A percentile compares a stretch with the other conserved stretches of the same genome.
Evolutionary conservation across 495 filamentous ascomycete species (phyloP).

Genomic region (Podospora bellae-mahoneyi): DNA sequence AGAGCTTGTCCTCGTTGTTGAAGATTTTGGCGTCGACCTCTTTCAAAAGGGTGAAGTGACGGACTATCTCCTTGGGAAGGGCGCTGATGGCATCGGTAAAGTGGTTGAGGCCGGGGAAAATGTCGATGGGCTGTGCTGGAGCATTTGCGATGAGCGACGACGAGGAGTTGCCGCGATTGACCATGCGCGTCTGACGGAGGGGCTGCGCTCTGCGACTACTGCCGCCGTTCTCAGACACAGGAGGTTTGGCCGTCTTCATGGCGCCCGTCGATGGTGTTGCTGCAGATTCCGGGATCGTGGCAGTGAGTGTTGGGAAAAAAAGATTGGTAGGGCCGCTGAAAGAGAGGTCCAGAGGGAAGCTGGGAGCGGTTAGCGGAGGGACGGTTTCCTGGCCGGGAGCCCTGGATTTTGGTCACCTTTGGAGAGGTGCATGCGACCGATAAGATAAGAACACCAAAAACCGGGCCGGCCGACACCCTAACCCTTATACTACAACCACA

Average conservation of each 20-base stretch:
- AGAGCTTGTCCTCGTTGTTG: slow-evolving; percentile 66
- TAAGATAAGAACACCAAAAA: not conserved
- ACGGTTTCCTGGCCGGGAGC: not conserved
- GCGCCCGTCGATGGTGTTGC: not conserved
- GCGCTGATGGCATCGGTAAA: slow-evolving; percentile 92
- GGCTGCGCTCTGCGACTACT: slow-evolving; percentile 57
- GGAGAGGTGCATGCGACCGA: not conserved
- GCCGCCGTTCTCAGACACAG: slow-evolving; percentile 34
- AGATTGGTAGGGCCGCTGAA: not conserved
- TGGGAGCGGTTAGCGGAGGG: not conserved
- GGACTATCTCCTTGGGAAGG: slow-evolving; percentile 87
- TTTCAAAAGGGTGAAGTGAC: slow-evolving; percentile 90
- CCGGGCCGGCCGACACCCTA: not conserved
- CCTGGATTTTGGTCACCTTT: not conserved
- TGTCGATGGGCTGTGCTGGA: slow-evolving; percentile 50
- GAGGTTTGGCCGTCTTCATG: slow-evolving; percentile 54
- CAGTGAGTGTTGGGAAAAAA: not conserved
- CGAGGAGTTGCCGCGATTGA: slow-evolving; percentile 45
- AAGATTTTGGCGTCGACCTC: slow-evolving; percentile 96
- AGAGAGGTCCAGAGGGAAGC: not conserved
- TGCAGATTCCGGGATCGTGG: not conserved
- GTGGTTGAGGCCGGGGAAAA: slow-evolving; percentile 91
- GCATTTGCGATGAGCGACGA: slow-evolving; percentile 26
- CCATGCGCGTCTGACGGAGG: slow-evolving; percentile 55
- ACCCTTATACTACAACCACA: not conserved